Evolutionary conservation across 2,329 filamentous ascomycete species (phyloP).

Genomic region (Cryphonectria carpinicola): DNA sequence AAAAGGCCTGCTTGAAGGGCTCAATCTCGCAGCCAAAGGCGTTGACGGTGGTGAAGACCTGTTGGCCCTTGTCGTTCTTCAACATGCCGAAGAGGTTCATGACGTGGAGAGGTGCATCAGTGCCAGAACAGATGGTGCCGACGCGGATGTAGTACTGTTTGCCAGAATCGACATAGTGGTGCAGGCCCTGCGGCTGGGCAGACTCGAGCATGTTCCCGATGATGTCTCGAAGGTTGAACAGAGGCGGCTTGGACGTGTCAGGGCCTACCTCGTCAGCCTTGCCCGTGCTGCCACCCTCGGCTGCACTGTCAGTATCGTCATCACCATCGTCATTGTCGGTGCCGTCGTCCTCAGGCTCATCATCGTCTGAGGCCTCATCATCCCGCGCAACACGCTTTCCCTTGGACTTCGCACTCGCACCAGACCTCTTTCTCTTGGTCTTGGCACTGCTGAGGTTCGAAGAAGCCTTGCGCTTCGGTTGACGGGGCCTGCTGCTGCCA

Average conservation of each 20-base stretch:
- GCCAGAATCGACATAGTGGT: conserved; percentile 1
- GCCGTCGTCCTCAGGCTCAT: background rate
- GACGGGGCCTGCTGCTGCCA: background rate
- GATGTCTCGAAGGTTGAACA: conserved; percentile 16
- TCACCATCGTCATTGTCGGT: background rate
- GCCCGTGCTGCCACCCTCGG: background rate
- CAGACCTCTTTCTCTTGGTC: background rate
- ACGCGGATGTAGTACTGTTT: conserved; percentile 40
- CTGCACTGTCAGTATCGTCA: background rate
- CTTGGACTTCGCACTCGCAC: background rate
- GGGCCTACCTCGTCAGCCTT: conserved; percentile 11
- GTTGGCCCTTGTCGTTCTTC: conserved; percentile 17
- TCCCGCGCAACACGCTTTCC: background rate
- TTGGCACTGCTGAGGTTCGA: background rate
- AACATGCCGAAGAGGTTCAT: conserved; percentile 25
- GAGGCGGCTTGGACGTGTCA: conserved; percentile 12
- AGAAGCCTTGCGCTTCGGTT: conserved; percentile 2
- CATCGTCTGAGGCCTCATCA: background rate
- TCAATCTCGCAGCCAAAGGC: conserved; percentile 67
- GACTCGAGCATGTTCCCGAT: background rate
- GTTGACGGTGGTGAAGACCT: conserved; percentile 38
- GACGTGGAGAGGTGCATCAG: conserved; percentile 73
- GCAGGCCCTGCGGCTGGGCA: conserved; percentile 7
- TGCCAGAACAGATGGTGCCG: conserved; percentile 78
- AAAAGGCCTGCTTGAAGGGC: conserved; percentile 66